Conservation (phyloP, 2,329 filamentous ascomycete genomes). For the Canariomyces notabilis region DNA sequence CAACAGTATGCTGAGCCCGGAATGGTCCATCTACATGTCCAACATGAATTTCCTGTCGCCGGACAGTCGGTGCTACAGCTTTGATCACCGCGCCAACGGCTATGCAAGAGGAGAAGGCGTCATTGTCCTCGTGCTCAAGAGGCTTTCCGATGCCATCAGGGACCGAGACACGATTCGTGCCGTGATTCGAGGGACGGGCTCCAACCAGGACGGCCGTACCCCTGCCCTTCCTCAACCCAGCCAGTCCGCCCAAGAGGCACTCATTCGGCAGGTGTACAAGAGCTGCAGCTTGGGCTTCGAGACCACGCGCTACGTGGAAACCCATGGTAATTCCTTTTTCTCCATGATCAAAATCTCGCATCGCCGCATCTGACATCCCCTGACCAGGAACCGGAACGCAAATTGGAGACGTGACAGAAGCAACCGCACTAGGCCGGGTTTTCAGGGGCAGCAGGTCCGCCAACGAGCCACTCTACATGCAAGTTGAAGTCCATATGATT, state of each 20-base stretch:
- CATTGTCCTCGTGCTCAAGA: constrained; percentile 47
- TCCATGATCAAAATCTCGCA: too few relatives aligned
- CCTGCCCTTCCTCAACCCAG: constrained; percentile 29
- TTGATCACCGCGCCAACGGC: constrained; percentile 40
- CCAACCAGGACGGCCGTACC: constrained; percentile 30
- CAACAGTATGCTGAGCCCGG: neutral
- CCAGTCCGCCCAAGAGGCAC: constrained; percentile 28
- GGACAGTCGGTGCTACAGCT: constrained; percentile 25
- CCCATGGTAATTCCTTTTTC: neutral
- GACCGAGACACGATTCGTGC: constrained; percentile 36
- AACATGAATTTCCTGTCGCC: constrained; percentile 23
- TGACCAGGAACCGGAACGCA: neutral
- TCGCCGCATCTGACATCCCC: neutral
- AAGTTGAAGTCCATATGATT: too few relatives aligned
- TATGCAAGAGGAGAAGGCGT: constrained; percentile 51
- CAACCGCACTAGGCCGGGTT: neutral
- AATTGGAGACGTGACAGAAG: neutral
- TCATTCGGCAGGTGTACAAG: constrained; percentile 26
- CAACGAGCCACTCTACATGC: neutral
- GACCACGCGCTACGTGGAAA: neutral
- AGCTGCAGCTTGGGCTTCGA: neutral
- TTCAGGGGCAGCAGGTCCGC: neutral
- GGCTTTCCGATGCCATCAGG: constrained; percentile 40
- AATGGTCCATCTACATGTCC: constrained; percentile 17
- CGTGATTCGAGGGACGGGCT: constrained; percentile 32